Conservation (phyloP, 2,329 filamentous ascomycete species). For the Phialophora macrospora region DNA sequence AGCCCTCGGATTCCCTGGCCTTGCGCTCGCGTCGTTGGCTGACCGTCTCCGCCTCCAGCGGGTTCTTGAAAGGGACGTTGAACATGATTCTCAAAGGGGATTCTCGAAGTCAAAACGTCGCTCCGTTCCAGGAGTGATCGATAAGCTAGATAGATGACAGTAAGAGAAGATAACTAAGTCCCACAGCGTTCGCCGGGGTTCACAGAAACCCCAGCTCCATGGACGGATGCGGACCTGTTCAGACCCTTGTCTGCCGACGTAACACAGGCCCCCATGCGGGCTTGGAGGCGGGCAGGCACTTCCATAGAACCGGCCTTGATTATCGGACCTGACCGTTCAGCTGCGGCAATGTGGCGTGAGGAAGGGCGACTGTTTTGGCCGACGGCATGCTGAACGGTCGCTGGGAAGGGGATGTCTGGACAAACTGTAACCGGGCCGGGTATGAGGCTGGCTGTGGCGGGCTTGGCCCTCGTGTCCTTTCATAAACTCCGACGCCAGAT, state of each 20-base stretch:
- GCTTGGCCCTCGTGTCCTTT: not conserved
- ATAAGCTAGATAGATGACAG: not conserved
- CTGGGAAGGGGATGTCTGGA: too few species aligned
- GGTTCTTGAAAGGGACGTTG: slow-evolving; percentile 5
- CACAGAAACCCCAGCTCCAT: not conserved
- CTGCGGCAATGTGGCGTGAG: not conserved
- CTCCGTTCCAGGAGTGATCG: not conserved
- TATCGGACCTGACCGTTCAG: not conserved
- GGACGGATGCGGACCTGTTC: not conserved
- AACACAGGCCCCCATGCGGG: too few species aligned
- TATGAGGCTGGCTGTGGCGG: too few species aligned
- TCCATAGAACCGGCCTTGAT: not conserved
- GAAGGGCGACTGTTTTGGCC: not conserved
- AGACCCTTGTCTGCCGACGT: too few species aligned
- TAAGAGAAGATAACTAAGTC: not conserved
- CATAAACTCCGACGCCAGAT: not conserved
- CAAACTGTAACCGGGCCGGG: too few species aligned
- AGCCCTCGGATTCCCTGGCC: not conserved
- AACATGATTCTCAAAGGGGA: not conserved
- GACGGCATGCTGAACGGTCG: not conserved
- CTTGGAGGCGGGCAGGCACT: not conserved
- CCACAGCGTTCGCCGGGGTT: not conserved
- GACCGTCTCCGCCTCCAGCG: slow-evolving; percentile 6
- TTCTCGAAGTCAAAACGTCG: not conserved
- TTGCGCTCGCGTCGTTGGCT: slow-evolving; percentile 6